Percentiles rank a stretch among this genome's conserved stretches.
Conservation (phyloP, 1,284 basidiomycete species). For the Leccinum angustisporum region DNA sequence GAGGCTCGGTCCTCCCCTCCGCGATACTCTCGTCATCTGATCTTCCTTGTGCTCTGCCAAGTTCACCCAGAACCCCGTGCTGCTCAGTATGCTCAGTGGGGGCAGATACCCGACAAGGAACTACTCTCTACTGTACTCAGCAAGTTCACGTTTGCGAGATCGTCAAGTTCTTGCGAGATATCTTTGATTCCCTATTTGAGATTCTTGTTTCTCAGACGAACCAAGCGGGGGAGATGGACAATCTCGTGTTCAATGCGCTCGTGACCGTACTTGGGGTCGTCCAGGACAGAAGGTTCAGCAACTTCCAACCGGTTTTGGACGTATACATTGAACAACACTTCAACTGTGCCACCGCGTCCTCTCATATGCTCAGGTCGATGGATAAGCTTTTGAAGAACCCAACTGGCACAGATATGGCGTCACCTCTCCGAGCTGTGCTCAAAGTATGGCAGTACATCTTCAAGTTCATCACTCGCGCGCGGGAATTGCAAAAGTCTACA, state of each 20-base stretch:
- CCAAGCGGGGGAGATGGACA: conserved; percentile 77
- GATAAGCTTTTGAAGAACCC: conserved; percentile 79
- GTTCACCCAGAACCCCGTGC: conserved; percentile 88
- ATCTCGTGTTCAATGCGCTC: conserved; percentile 86
- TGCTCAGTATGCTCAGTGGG: conserved; percentile 87
- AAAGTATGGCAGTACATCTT: conserved; percentile 82
- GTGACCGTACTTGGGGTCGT: conserved; percentile 89
- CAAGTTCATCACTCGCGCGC: conserved; percentile 87
- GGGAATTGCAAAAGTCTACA: conserved; percentile 84
- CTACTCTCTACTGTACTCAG: conserved; percentile 73
- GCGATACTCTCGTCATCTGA: conserved; percentile 81
- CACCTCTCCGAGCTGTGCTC: conserved; percentile 80
- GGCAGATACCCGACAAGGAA: conserved; percentile 64
- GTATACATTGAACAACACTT: conserved; percentile 94
- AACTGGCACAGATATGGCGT: conserved; percentile 71
- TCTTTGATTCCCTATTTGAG: conserved; percentile 92
- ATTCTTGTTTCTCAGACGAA: conserved; percentile 81
- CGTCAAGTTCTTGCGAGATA: conserved; percentile 90
- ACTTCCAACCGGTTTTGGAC: conserved; percentile 91
- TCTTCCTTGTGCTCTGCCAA: conserved; percentile 91
- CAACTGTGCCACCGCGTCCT: conserved; percentile 72
- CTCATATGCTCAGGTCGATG: conserved; percentile 85
- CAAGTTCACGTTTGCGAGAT: conserved; percentile 92
- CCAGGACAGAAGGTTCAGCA: conserved; percentile 93
- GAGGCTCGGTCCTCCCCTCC: conserved; percentile 64